Evolutionary conservation across 176 grass and related monocot genomes (phyloP), one percentile per base, ranked within the genome.

Genomic region (Aegilops sharonensis): DNA sequence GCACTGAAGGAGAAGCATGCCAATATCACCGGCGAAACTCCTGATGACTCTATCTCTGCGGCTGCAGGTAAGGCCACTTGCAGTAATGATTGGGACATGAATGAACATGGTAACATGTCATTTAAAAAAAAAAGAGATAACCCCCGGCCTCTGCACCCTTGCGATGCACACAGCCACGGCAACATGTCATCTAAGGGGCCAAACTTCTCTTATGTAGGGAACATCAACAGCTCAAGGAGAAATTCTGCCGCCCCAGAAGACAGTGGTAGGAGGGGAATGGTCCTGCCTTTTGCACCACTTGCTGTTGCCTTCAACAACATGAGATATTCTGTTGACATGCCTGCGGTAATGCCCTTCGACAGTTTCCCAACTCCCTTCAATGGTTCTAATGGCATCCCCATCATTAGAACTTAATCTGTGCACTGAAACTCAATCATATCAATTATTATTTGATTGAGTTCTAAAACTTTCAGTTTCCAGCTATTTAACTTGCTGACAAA

Each of bases 321-420:
- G 14, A 88, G 48, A 90, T 93, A 93, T 72, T 93, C 88, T 36
- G 91, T 93, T 30, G 91, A 91, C 85, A 93, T 93, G 91, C 91
- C 88, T 54, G 68, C 70, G 64, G 90, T 92, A 89, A 73, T 61
- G 11, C 42, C 62, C 48, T 27, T 72, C 23, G 6, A 14, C 76
- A 43, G 29, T 30, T 27, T 54, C 50, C 15, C 5, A 18, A 18
- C 50, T 18, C 2, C 50, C 50, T 18, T 54, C 50, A 54, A 54
- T 54, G 50, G 50, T 54, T 54, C 50, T 18, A 54, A 54, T 54
- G 15, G 2, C 50, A 18, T 6, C 5, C 14, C 50, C 6, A 18
- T 18, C 50, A 54, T 54, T 54, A 54, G 50, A 54, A 18, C 50
- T 54, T 54, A 54, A 54, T 54, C 50, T 54, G 50, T 5, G 2